Conservation (phyloP, 805 yeast genomes). For the Yamadazyma phyllophila region DNA sequence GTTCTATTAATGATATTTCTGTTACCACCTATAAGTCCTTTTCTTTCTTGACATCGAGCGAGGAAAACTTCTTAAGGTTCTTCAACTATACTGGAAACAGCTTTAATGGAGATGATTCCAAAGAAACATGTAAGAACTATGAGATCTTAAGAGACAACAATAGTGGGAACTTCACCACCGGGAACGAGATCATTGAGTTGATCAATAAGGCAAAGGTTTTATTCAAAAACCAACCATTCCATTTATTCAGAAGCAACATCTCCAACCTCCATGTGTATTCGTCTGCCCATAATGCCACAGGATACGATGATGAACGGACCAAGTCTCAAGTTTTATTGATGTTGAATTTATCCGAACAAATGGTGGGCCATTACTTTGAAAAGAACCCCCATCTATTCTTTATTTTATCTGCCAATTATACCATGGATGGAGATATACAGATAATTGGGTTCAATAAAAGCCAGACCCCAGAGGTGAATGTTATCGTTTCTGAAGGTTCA, state of each 20-base stretch:
- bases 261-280: constrained; percentile 46
- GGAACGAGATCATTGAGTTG: constrained; percentile 49
- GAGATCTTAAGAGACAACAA: constrained; percentile 18
- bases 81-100: constrained; percentile 24
- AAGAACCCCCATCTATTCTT: constrained; percentile 11
- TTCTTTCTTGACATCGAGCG: constrained; percentile 10
- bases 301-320: constrained; percentile 52
- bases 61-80: constrained; percentile 26
- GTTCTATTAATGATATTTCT: constrained; percentile 54
- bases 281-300: constrained; percentile 63
- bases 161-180: constrained; percentile 12
- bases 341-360: constrained; percentile 53
- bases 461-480: constrained; percentile 17
- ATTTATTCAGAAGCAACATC: constrained; percentile 57
- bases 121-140: constrained; percentile 25
- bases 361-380: constrained; percentile 16
- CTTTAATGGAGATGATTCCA: constrained; percentile 20
- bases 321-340: constrained; percentile 66
- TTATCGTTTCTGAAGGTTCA: constrained; percentile 19
- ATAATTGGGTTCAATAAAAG: constrained; percentile 12
- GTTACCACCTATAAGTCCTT: constrained; percentile 43
- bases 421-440: constrained; percentile 22
- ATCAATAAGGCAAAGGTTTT: constrained; percentile 69
- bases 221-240: constrained; percentile 81
- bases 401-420: constrained; percentile 13